These are phyloP conservation scores for Dioszegia hungarica DNA, from an alignment of 768 basidiomycete species.

Conservation along the genomic window DNA sequence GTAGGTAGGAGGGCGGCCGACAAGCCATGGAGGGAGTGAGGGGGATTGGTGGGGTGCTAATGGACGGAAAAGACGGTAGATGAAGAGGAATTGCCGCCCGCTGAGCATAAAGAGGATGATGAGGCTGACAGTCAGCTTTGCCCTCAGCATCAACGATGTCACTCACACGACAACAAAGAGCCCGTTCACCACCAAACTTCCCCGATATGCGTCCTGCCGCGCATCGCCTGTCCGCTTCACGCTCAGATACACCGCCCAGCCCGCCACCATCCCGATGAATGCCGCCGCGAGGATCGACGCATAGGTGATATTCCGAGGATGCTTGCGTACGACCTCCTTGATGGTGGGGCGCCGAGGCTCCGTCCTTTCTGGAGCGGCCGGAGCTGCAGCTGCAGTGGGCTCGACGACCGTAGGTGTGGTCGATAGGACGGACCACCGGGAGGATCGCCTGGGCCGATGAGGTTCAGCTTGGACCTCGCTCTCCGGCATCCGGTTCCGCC, in stretches of 20 bases:
- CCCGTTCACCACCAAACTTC: not conserved
- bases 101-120: not conserved
- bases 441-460: not conserved
- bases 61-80: not conserved
- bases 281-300: not conserved
- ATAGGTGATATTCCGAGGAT: conserved; percentile 1
- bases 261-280: not conserved
- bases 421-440: not conserved
- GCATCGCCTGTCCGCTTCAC: not conserved
- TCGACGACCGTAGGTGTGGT: not conserved
- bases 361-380: not conserved
- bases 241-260: conserved; percentile 1
- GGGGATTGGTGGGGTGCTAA: not conserved
- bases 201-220: not conserved
- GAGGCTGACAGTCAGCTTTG: not conserved
- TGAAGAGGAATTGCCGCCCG: not conserved
- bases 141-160: not conserved
- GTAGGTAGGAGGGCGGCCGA: conserved; percentile 3
- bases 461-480: not conserved
- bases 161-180: conserved; percentile 2
- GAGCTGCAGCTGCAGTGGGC: not conserved
- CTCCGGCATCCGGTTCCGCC: not conserved
- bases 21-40: conserved; percentile 1
- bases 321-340: not conserved
- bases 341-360: not conserved